A percentile compares a stretch with the other conserved stretches of the same genome.
Conservation (phyloP, 805 yeast species). For the Dipodascus albidus region DNA sequence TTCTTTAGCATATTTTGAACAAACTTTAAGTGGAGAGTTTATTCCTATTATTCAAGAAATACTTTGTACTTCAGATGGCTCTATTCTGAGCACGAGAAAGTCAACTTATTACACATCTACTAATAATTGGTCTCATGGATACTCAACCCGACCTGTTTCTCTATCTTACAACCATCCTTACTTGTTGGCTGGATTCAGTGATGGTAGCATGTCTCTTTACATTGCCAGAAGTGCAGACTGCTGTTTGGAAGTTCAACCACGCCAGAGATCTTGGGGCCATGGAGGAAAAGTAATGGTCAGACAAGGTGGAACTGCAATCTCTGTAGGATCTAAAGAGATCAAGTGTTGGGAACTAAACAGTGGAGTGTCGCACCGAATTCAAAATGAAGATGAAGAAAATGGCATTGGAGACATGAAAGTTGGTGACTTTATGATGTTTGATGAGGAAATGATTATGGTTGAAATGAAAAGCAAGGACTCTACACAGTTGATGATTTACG, state of each 20-base stretch:
- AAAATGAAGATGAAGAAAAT: neutral
- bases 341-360: slow-evolving; percentile 8
- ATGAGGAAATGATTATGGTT: slow-evolving; percentile 1
- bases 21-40: neutral
- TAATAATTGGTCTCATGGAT: neutral
- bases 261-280: slow-evolving; percentile 7
- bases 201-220: slow-evolving; percentile 5
- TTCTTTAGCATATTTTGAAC: neutral
- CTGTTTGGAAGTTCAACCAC: neutral
- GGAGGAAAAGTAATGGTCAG: slow-evolving; percentile 5
- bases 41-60: neutral
- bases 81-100: neutral
- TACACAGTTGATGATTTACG: neutral
- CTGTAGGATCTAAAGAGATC: slow-evolving; percentile 7
- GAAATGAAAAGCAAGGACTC: neutral
- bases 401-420: neutral
- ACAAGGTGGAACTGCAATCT: slow-evolving; percentile 6
- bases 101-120: neutral
- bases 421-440: slow-evolving; percentile 1
- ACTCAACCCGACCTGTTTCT: neutral
- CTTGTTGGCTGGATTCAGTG: slow-evolving; percentile 5
- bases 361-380: neutral
- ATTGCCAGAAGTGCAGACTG: neutral
- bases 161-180: slow-evolving; percentile 8
- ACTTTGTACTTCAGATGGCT: neutral